Conservation (phyloP, 2,329 filamentous ascomycete genomes). For the Fusarium sororula region DNA sequence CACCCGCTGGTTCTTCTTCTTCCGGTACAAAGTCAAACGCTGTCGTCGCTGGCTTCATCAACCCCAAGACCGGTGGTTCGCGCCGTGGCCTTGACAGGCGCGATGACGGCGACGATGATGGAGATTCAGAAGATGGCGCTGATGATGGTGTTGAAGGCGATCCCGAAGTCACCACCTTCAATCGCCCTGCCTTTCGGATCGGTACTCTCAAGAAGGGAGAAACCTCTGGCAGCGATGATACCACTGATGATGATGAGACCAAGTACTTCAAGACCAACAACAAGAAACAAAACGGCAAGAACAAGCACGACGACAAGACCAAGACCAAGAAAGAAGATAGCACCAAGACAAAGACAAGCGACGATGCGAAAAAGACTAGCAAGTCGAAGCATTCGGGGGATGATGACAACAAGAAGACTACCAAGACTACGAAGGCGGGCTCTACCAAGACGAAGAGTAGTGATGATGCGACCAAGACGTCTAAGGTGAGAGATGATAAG, state of each 20-base stretch:
- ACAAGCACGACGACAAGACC: not conserved
- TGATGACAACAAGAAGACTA: not conserved
- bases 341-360: not conserved
- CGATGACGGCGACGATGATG: not conserved
- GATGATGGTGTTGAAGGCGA: not conserved
- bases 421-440: not conserved
- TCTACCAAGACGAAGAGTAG: not conserved
- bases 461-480: not conserved
- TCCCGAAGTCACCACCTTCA: not conserved
- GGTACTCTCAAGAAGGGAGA: not conserved
- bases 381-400: not conserved
- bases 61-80: not conserved
- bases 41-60: not conserved
- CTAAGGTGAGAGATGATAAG: not conserved
- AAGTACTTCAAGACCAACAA: not conserved
- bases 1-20: not conserved
- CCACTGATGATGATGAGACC: not conserved
- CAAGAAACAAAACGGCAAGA: slow-evolving; percentile 11
- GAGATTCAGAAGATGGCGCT: not conserved
- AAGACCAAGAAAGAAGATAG: not conserved
- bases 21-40: not conserved
- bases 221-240: not conserved
- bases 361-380: not conserved
- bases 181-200: not conserved
- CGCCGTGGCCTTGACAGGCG: not conserved